Conservation (phyloP, 371 early-diverging fungal genomes). For the Saksenaea oblongispora region DNA sequence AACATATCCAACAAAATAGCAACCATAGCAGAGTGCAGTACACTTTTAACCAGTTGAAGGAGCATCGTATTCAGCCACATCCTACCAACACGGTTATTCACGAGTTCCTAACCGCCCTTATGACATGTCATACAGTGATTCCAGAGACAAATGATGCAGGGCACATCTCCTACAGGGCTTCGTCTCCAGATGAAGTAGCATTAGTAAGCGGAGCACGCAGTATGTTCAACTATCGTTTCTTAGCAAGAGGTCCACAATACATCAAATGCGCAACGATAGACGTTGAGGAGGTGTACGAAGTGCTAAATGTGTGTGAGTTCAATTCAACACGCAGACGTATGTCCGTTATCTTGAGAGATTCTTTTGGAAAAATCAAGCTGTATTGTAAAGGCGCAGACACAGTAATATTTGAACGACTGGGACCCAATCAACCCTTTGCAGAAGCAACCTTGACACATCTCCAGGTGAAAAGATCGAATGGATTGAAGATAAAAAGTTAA, state of each 20-base stretch:
- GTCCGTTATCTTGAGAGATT: conserved; percentile 62
- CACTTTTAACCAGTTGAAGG: conserved; percentile 57
- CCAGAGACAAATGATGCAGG: conserved; percentile 29
- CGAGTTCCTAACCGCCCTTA: conserved; percentile 61
- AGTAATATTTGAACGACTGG: conserved; percentile 56
- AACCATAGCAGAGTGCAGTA: conserved; percentile 53
- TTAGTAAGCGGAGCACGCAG: conserved; percentile 74
- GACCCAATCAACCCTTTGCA: conserved; percentile 16
- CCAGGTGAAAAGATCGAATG: conserved; percentile 35
- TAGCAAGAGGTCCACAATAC: neutral
- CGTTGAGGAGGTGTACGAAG: conserved; percentile 39
- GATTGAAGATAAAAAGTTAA: neutral
- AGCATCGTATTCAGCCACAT: conserved; percentile 57
- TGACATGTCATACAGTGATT: conserved; percentile 69
- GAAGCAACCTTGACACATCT: conserved; percentile 67
- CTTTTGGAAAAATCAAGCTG: conserved; percentile 58
- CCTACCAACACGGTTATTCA: conserved; percentile 51
- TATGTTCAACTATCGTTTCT: conserved; percentile 64
- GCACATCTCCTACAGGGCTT: conserved; percentile 64
- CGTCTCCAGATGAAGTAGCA: conserved; percentile 86
- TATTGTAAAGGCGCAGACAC: conserved; percentile 85
- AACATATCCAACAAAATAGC: conserved; percentile 12
- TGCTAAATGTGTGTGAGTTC: conserved; percentile 68
- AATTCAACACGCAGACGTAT: conserved; percentile 70
- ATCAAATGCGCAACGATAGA: neutral